Evolutionary conservation across 169 alveolate genomes (phyloP), one percentile per base, ranked within the genome.

Genomic region (Plasmodium gallinaceum): DNA sequence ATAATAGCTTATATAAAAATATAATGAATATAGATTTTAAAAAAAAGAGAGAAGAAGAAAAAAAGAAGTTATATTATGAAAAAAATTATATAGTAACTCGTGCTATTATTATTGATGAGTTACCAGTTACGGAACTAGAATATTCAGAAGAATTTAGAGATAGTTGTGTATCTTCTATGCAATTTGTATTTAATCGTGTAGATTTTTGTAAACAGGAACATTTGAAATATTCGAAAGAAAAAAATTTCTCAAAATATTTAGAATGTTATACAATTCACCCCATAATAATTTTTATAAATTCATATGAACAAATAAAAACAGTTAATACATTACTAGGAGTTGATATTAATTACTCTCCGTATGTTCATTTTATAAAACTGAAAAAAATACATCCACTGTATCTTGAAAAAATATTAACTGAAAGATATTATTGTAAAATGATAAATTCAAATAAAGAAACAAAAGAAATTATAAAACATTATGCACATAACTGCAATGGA

Each of bases 261-360:
- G 69, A 71, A 14, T 71, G 87, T 51, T 69, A 60, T 86, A 45
- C 58, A 60, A 86, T 86, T 20, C 86, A 86, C 24, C 92, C 92
- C 39, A 86, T 86, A 52, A 62, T 86, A 8, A 71, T 86, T 60
- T 46, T 54, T 60, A 86, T 86, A 64, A 71, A 86, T 72, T 60
- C 92, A n/a, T 86, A 18, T 86, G 92, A 86, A 26, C 70, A 86
- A 86, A 86, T 86, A 46, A 69, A 64, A 51, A 46, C 57, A 10
- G 87, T 86, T 12, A 86, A 86, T 86, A 70, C 76, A 0, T 86
- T 86, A 65, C 54, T 86, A 70, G 92, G 92, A 57, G 45, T 72
- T 46, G 87, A 86, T 52, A 86, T 86, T 20, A 86, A 86, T 39
- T 16, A 86, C 58, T 86, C 92, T 20, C 74, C 92, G 4, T 52